phyloP scores from a whole-genome alignment of 164 flowering plant genomes.

The Tinospora cordifolia region DNA sequence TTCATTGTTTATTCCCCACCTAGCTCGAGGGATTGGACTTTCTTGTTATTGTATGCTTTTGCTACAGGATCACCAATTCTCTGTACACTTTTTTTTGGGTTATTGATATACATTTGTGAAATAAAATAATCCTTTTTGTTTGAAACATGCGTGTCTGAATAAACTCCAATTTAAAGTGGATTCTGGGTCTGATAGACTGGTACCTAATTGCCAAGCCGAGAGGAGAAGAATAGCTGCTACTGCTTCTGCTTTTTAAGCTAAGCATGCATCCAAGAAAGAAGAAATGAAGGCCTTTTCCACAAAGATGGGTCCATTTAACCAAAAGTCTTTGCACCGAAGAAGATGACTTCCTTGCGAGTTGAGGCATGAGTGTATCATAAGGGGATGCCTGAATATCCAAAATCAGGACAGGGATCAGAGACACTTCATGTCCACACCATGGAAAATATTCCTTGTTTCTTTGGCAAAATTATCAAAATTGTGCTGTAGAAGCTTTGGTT shows the following conservation, averaged over 20 bases:
- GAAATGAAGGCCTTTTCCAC: too few relatives aligned
- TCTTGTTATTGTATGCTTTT: not conserved
- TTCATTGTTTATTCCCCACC: not conserved
- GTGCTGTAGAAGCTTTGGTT: not conserved
- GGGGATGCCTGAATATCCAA: constrained; percentile 1
- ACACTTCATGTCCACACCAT: not conserved
- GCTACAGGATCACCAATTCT: not conserved
- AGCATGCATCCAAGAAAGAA: too few relatives aligned
- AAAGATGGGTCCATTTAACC: too few relatives aligned
- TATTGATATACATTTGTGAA: constrained; percentile 5
- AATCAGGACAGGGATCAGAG: not conserved
- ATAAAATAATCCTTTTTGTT: not conserved
- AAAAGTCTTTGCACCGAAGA: too few relatives aligned
- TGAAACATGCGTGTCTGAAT: not conserved
- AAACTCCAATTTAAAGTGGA: not conserved
- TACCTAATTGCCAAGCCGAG: too few relatives aligned
- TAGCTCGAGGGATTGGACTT: not conserved
- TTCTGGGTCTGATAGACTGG: too few relatives aligned
- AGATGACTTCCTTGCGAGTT: not conserved
- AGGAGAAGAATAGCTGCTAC: too few relatives aligned
- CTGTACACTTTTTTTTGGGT: not conserved
- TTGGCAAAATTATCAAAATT: not conserved
- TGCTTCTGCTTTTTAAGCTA: too few relatives aligned
- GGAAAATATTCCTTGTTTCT: not conserved
- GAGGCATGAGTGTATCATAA: not conserved